Conservation (phyloP, 2,329 filamentous ascomycete species). For the Aspergillus calidoustus region DNA sequence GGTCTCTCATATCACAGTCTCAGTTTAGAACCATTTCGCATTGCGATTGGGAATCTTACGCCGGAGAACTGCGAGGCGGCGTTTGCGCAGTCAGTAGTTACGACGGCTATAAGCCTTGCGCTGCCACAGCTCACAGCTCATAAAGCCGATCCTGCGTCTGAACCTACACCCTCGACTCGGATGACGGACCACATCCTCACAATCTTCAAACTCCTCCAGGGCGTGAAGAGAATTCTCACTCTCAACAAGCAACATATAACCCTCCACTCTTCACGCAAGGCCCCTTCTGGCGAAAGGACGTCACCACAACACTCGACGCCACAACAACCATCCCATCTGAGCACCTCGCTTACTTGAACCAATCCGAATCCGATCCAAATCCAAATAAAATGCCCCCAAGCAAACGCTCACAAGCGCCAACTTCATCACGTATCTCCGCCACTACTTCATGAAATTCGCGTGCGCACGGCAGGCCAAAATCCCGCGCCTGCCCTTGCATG, state of each 20-base stretch:
- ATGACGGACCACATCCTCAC: slow-evolving; percentile 33
- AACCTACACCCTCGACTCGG: not conserved
- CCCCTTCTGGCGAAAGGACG: slow-evolving; percentile 53
- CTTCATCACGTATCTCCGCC: slow-evolving; percentile 28
- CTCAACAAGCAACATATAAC: slow-evolving; percentile 43
- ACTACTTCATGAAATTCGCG: slow-evolving; percentile 33
- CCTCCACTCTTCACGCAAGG: slow-evolving; percentile 54
- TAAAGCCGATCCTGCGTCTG: not conserved
- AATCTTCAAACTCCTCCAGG: slow-evolving; percentile 35
- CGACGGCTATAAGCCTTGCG: slow-evolving; percentile 32
- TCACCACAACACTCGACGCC: slow-evolving; percentile 18
- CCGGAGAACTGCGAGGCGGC: slow-evolving; percentile 35
- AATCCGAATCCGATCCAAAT: no score
- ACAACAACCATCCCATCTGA: slow-evolving; percentile 28
- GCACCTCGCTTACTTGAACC: slow-evolving; percentile 12
- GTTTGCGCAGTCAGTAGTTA: slow-evolving; percentile 35
- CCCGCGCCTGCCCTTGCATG: slow-evolving; percentile 31
- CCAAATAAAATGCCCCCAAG: no score
- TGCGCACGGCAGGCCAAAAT: slow-evolving; percentile 21
- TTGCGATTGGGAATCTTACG: slow-evolving; percentile 31
- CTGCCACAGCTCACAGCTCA: slow-evolving; percentile 24
- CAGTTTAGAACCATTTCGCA: slow-evolving; percentile 33
- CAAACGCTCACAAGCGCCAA: not conserved
- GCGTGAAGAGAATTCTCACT: slow-evolving; percentile 32
- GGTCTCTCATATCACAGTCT: slow-evolving; percentile 33